Evolutionary conservation across 1,284 basidiomycete species (phyloP).

Genomic region (Inonotus hispidus): DNA sequence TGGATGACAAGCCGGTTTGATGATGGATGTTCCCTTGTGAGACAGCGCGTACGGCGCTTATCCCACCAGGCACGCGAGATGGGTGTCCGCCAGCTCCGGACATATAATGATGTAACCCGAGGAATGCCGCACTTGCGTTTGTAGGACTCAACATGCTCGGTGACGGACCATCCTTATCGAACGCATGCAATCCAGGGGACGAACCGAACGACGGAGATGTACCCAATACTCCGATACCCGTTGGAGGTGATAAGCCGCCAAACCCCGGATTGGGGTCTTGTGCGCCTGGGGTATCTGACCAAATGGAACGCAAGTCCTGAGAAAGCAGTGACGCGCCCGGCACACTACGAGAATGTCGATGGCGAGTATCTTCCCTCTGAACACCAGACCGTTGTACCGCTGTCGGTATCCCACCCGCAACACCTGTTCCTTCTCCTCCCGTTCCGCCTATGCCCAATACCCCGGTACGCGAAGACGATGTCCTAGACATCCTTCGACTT

Average conservation of each 20-base stretch:
- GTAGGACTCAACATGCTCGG: conserved; percentile 48
- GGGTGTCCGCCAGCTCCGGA: not conserved
- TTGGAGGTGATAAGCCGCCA: conserved; percentile 6
- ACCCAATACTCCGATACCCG: not conserved
- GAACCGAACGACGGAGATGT: conserved; percentile 37
- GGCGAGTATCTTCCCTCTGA: conserved; percentile 37
- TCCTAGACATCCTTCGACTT: conserved; percentile 71
- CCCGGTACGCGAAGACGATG: conserved; percentile 40
- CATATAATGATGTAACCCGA: conserved; percentile 57
- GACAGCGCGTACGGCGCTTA: conserved; percentile 3
- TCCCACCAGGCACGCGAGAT: not conserved
- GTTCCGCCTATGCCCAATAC: not conserved
- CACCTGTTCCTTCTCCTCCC: not conserved
- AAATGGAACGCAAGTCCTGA: conserved; percentile 69
- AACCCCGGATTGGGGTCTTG: not conserved
- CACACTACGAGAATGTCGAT: conserved; percentile 72
- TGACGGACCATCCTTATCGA: conserved; percentile 35
- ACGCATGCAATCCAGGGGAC: conserved; percentile 33
- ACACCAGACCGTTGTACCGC: conserved; percentile 20
- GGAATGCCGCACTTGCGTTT: conserved; percentile 75
- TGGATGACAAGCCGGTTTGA: not conserved
- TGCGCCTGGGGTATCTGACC: conserved; percentile 38
- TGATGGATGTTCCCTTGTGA: conserved; percentile 16
- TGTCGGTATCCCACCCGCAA: conserved; percentile 25
- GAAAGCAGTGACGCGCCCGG: conserved; percentile 62